These are phyloP conservation scores for Ehretia macrophylla DNA, from an alignment of 257 asterid genomes.

Conservation along the genomic window DNA sequence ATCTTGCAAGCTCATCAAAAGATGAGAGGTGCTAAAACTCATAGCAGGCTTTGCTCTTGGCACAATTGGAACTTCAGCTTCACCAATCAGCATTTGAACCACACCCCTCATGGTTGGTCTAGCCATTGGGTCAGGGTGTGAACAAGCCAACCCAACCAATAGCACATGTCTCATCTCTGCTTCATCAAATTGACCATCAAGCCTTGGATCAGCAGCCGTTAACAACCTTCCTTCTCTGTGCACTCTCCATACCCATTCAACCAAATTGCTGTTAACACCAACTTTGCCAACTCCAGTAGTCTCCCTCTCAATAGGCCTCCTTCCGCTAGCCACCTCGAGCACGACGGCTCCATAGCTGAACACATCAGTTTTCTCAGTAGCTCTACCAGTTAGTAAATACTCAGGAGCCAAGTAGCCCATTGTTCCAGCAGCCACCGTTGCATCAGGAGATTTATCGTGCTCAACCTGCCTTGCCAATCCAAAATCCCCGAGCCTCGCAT, in stretches of 20 bases:
- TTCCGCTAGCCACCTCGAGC: conserved; percentile 73
- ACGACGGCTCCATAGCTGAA: conserved; percentile 81
- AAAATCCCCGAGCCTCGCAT: conserved; percentile 73
- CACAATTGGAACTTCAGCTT: conserved; percentile 54
- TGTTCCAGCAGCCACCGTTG: conserved; percentile 80
- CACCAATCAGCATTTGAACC: conserved; percentile 73
- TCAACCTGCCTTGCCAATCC: conserved; percentile 71
- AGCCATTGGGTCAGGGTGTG: conserved; percentile 67
- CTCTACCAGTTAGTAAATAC: conserved; percentile 66
- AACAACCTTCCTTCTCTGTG: conserved; percentile 57
- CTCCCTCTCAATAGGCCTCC: conserved; percentile 71
- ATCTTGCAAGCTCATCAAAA: conserved; percentile 59
- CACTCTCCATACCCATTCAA: conserved; percentile 89
- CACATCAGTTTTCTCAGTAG: conserved; percentile 75
- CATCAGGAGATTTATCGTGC: conserved; percentile 77
- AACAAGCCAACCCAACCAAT: conserved; percentile 60
- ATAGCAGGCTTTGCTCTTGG: conserved; percentile 60
- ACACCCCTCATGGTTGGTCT: conserved; percentile 74
- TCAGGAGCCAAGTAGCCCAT: conserved; percentile 92
- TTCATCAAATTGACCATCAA: conserved; percentile 46
- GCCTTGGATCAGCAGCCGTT: conserved; percentile 49
- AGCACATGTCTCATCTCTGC: conserved; percentile 57
- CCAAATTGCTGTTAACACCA: conserved; percentile 45
- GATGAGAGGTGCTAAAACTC: conserved; percentile 66
- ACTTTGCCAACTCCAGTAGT: conserved; percentile 32